Conservation (phyloP, 441 rosid genomes). For the Lepidium campestre region DNA sequence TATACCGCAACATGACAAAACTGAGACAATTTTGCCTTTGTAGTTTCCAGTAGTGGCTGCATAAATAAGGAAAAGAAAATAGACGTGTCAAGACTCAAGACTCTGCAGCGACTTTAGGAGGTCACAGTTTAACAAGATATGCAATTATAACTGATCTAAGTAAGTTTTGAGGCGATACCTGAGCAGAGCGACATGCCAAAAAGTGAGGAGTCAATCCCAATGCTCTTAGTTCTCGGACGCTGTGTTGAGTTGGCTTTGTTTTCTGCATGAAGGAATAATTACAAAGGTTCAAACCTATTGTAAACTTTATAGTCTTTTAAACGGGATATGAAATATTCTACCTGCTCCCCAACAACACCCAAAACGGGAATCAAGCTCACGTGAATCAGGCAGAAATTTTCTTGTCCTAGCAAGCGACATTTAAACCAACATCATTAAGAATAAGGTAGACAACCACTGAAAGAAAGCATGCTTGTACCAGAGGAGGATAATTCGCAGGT, state of each 20-base stretch:
- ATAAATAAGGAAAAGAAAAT: constrained; percentile 6
- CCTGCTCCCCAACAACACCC: constrained; percentile 81
- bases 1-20: constrained; percentile 73
- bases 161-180: constrained; percentile 28
- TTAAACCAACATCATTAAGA: constrained; percentile 15
- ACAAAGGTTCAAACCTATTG: background rate
- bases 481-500: constrained; percentile 19
- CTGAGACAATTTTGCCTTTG: constrained; percentile 70
- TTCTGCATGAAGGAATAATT: constrained; percentile 32
- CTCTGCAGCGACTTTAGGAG: background rate
- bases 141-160: background rate
- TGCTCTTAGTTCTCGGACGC: constrained; percentile 74
- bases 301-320: background rate
- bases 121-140: background rate
- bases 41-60: constrained; percentile 59
- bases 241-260: constrained; percentile 80
- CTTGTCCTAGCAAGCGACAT: constrained; percentile 44
- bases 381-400: constrained; percentile 71
- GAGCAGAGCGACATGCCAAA: constrained; percentile 71
- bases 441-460: constrained; percentile 1
- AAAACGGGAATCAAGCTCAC: constrained; percentile 75
- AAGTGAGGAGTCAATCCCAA: constrained; percentile 81
- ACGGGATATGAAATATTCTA: constrained; percentile 19
- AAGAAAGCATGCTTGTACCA: background rate
- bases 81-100: constrained; percentile 20